These are phyloP conservation scores for Xylaria scruposa DNA, from an alignment of 495 filamentous ascomycete genomes.

Conservation along the genomic window DNA sequence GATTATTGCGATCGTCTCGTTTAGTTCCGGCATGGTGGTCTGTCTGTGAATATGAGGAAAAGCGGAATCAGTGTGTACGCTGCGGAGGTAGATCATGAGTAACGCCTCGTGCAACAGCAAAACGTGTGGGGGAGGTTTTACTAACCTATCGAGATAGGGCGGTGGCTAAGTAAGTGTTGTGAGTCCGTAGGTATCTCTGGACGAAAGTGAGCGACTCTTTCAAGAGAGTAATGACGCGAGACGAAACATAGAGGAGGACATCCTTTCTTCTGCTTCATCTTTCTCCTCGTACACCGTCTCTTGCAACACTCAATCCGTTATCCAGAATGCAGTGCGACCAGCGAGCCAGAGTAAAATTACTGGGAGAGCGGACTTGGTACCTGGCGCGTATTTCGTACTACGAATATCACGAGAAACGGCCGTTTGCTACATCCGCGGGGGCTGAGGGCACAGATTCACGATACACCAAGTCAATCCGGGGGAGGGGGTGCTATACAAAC, in stretches of 20 bases:
- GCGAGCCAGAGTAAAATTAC: neutral
- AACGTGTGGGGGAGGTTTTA: too few species aligned
- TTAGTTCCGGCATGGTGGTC: constrained; percentile 6
- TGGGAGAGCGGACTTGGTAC: neutral
- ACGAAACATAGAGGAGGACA: neutral
- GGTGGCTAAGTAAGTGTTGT: too few species aligned
- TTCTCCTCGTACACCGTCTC: neutral
- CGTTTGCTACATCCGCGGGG: neutral
- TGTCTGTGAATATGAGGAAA: too few species aligned
- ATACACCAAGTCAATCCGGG: neutral
- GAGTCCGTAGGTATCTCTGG: too few species aligned
- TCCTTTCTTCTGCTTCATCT: too few species aligned
- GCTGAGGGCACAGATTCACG: neutral
- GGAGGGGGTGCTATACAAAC: neutral
- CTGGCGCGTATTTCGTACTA: neutral
- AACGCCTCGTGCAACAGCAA: too few species aligned
- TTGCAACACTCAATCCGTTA: neutral
- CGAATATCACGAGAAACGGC: neutral
- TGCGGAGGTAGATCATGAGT: too few species aligned
- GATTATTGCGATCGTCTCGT: constrained; percentile 13
- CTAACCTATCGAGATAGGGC: too few species aligned
- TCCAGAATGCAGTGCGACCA: neutral
- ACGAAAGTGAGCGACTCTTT: too few species aligned
- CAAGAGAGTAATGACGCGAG: neutral
- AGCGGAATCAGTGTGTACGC: neutral